phyloP scores from a whole-genome alignment of 2,329 filamentous ascomycete genomes.

The Ophiostoma ips region DNA sequence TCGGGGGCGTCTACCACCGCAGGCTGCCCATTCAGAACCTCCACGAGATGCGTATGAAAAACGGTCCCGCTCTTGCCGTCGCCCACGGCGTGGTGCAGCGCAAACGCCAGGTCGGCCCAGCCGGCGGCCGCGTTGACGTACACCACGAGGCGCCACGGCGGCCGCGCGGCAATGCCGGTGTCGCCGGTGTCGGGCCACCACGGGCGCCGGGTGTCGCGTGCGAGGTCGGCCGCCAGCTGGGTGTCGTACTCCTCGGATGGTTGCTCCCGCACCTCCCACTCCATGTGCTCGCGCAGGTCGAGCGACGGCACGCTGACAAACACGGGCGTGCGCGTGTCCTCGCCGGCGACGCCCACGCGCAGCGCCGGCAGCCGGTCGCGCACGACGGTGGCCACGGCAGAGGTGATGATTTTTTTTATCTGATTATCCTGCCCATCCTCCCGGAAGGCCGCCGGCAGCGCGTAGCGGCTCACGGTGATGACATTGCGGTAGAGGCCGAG shows the following conservation, averaged over 20 bases:
- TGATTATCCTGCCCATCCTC: not conserved
- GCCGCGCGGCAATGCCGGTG: constrained; percentile 22
- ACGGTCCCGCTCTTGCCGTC: constrained; percentile 35
- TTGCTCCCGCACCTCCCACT: constrained; percentile 20
- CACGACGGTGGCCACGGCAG: constrained; percentile 28
- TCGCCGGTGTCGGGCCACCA: constrained; percentile 18
- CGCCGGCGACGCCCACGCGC: constrained; percentile 32
- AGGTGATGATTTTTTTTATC: not conserved
- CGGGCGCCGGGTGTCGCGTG: constrained; percentile 25
- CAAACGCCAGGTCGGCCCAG: constrained; percentile 30
- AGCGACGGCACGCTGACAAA: constrained; percentile 31
- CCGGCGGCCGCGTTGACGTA: constrained; percentile 16
- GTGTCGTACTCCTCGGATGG: constrained; percentile 19
- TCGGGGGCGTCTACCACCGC: no score
- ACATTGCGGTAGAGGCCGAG: constrained; percentile 35
- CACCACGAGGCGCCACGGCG: constrained; percentile 35
- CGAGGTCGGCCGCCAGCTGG: constrained; percentile 21
- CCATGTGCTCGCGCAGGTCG: constrained; percentile 29
- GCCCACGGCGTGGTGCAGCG: constrained; percentile 37
- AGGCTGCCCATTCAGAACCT: constrained; percentile 23
- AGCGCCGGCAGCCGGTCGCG: constrained; percentile 32
- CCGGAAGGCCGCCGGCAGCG: constrained; percentile 1
- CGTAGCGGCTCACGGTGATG: constrained; percentile 30
- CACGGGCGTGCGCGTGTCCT: constrained; percentile 28
- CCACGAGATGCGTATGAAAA: constrained; percentile 35